Evolutionary conservation across 2,329 filamentous ascomycete species (phyloP), one percentile per base, ranked within the genome.

Genomic region (Fusarium sp.): DNA sequence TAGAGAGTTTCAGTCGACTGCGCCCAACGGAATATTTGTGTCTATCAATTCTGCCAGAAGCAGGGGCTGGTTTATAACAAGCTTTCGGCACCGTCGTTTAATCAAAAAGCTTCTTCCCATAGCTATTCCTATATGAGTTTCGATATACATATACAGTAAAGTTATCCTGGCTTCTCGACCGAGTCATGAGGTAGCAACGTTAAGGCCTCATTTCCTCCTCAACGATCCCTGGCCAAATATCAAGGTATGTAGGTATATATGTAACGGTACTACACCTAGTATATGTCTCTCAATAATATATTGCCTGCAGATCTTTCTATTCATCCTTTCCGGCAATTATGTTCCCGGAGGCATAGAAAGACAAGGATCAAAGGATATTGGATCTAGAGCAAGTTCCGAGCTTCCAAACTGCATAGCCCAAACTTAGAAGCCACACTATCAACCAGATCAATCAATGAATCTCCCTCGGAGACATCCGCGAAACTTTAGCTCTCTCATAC

Each of bases 351-450:
- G 10, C 34, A 37, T 37, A 37, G 6, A 6, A 37, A 37, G 49
- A 53, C 49, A 41, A 53, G 34, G 49, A 42, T 53, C 49, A 42
- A 25, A 34, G n/a, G 10, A 37, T n/a, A n/a, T n/a, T 37, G 27
- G 32, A 27, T 10, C 49, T 53, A 53, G 40, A 53, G 49, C 32
- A 52, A n/a, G n/a, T 34, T 29, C n/a, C 34, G 20, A 52, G 49
- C 34, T 22, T 46, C 41, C 37, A 42, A 37, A 52, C 40, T n/a
- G 46, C 42, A 46, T 46, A 49, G 62, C 20, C 44, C 30, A 34
- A 67, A 61, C 63, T 56, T 61, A 66, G 44, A 53, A 55, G 47
- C 48, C 63, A 55, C 56, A 42, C 61, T 40, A 44, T 41, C 22
- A 34, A 27, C n/a, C 27, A 24, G 20, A 51, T 66, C 46, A 49